A percentile compares a stretch with the other conserved stretches of the same genome.
Evolutionary conservation across 108 stramenopile genomes (phyloP).

Genomic region (Discostella pseudostelligera): DNA sequence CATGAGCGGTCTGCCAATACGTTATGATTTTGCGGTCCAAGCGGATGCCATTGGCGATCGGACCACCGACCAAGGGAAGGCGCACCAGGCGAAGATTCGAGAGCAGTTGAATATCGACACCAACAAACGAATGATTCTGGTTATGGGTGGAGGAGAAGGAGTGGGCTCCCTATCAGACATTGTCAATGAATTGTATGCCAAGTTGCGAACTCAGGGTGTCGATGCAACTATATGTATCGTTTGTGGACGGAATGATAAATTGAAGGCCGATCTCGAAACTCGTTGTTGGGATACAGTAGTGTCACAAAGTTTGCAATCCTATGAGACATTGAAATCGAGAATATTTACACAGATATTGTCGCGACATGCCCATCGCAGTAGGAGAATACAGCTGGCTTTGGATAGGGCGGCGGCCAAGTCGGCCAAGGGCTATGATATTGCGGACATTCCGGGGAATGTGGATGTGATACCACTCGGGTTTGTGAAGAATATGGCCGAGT

Average conservation of each 20-base stretch:
- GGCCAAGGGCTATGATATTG: slow-evolving; percentile 38
- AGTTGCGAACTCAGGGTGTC: slow-evolving; percentile 54
- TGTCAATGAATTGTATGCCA: slow-evolving; percentile 69
- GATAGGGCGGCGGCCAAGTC: slow-evolving; percentile 35
- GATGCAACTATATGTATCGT: slow-evolving; percentile 91
- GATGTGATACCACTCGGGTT: slow-evolving; percentile 86
- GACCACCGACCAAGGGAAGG: slow-evolving; percentile 48
- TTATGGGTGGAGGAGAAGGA: slow-evolving; percentile 97
- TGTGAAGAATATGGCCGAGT: slow-evolving; percentile 92
- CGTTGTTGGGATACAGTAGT: slow-evolving; percentile 67
- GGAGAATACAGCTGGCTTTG: slow-evolving; percentile 39
- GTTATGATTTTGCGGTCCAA: slow-evolving; percentile 79
- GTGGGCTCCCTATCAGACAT: slow-evolving; percentile 82
- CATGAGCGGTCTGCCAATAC: slow-evolving; percentile 90
- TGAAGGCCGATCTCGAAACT: slow-evolving; percentile 61
- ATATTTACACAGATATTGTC: slow-evolving; percentile 20
- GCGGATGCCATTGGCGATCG: slow-evolving; percentile 69
- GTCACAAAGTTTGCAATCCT: slow-evolving; percentile 40
- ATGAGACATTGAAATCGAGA: slow-evolving; percentile 34
- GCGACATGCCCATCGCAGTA: slow-evolving; percentile 33
- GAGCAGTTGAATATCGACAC: slow-evolving; percentile 58
- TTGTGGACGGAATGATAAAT: slow-evolving; percentile 89
- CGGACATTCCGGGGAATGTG: slow-evolving; percentile 60
- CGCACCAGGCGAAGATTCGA: slow-evolving; percentile 48
- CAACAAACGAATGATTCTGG: slow-evolving; percentile 71